Base-by-base conservation (phyloP, 768 basidiomycete genomes). In the Leucocoprinus sp. region DNA sequence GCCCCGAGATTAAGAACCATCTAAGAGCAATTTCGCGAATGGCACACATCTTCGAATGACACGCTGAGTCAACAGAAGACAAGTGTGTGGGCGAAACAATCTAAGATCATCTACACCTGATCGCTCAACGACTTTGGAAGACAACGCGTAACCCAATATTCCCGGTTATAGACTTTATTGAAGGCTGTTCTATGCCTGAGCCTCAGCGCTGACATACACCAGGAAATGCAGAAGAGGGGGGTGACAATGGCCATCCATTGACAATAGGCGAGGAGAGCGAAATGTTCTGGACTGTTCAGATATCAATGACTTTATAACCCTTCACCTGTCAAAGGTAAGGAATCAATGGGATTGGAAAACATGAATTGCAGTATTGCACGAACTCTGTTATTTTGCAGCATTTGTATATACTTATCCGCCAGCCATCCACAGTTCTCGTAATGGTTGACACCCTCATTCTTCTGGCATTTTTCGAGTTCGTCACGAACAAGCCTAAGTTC, bases 361-460 rank as follows among this genome's bases (percentile, higher is more conserved):
- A 27, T 8, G 8, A 26, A 11, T 12, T 4, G 14, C n/a, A 18
- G n/a, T 7, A 22, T 19, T 21, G 7, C 5, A 71, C 87, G 54
- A 59, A 93, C 93, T 74, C 74, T 82, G 60, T 84, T 86, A 39
- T 85, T 81, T 62, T 69, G 67, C 43, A 97, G 66, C 82, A 93
- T 87, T 22, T 66, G 66, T 23, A 81, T 60, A 58, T 96, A 96
- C 60, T 82, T 82, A 50, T 93, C 83, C 37, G 87, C 76, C 37
- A 93, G 64, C 70, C 90, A 84, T 59, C 77, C 81, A 67, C 93
- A 97, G 56, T 80, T 85, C 64, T 93, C 85, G 50, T 88, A 80
- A 57, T 89, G 81, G 65, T 97, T 96, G 29, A 93, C 87, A 24
- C 93, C 92, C 68, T 98, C 93, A 5, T 76, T 73, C 55, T 77